Percentiles rank a stretch among this genome's conserved stretches.
Evolutionary conservation across 2,329 filamentous ascomycete genomes (phyloP).

Genomic region (Penicillium verrucosum): DNA sequence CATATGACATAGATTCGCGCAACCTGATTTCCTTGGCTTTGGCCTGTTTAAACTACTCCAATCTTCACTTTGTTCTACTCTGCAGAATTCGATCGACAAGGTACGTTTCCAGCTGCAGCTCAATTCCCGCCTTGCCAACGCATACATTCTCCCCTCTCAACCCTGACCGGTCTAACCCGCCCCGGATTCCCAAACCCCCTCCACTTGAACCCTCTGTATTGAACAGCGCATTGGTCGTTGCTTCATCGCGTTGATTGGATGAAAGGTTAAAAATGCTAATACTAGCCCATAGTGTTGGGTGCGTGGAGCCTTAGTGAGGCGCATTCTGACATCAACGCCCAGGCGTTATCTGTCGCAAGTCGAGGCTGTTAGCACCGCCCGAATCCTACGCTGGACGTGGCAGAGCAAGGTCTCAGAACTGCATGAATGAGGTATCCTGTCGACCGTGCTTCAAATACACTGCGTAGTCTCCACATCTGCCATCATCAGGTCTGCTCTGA

Average conservation of each 20-base stretch:
- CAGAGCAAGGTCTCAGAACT: constrained; percentile 17
- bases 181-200: constrained; percentile 22
- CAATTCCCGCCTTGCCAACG: constrained; percentile 36
- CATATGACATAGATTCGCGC: constrained; percentile 9
- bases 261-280: constrained; percentile 24
- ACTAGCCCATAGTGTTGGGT: constrained; percentile 19
- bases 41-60: neutral
- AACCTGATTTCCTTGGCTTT: constrained; percentile 12
- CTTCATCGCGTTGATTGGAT: constrained; percentile 11
- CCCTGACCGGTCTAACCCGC: constrained; percentile 29
- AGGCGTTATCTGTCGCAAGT: constrained; percentile 13
- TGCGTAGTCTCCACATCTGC: constrained; percentile 23
- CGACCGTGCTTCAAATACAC: constrained; percentile 29
- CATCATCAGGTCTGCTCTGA: constrained; percentile 27
- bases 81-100: constrained; percentile 33
- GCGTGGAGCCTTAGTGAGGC: constrained; percentile 21
- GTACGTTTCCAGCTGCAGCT: constrained; percentile 37
- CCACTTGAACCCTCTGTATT: constrained; percentile 18
- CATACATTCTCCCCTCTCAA: constrained; percentile 35
- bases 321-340: constrained; percentile 29
- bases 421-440: constrained; percentile 21
- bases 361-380: constrained; percentile 28
- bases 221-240: constrained; percentile 30
- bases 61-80: constrained; percentile 16
- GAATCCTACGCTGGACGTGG: constrained; percentile 25